These are phyloP conservation scores for Licmophora abbreviata DNA, from an alignment of 108 stramenopile genomes.

Conservation along the genomic window DNA sequence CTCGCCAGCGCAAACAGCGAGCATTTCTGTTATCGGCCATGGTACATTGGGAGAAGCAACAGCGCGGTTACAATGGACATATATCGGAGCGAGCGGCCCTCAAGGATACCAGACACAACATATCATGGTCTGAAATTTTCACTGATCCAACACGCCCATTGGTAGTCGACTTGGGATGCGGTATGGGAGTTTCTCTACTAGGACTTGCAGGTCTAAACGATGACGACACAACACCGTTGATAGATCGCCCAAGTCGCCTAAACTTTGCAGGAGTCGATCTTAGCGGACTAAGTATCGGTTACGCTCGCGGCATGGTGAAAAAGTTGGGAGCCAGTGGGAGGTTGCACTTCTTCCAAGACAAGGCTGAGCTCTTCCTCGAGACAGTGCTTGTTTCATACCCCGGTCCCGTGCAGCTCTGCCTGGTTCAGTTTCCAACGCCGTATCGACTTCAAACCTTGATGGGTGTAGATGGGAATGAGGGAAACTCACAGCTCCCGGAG, in stretches of 20 bases:
- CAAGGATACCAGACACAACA: neutral
- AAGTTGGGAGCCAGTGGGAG: conserved; percentile 16
- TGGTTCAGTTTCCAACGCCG: conserved; percentile 53
- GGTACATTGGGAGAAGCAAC: conserved; percentile 43
- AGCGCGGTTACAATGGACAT: too few relatives aligned
- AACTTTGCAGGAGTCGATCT: conserved; percentile 49
- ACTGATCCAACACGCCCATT: conserved; percentile 27
- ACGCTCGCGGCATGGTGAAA: conserved; percentile 16
- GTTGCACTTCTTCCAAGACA: conserved; percentile 18
- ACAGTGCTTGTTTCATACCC: conserved; percentile 1
- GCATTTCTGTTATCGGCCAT: conserved; percentile 31
- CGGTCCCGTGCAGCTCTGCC: conserved; percentile 4
- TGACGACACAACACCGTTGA: neutral
- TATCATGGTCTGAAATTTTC: conserved; percentile 9
- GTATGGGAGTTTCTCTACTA: conserved; percentile 34
- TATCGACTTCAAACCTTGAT: conserved; percentile 22
- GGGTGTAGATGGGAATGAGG: conserved; percentile 13
- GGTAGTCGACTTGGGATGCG: conserved; percentile 41
- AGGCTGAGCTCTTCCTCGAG: conserved; percentile 30
- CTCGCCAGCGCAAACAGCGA: conserved; percentile 54
- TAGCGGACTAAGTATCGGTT: conserved; percentile 32
- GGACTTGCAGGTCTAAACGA: conserved; percentile 13
- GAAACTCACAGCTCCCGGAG: conserved; percentile 66
- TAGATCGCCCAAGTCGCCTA: conserved; percentile 17
- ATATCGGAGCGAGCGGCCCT: neutral